These are phyloP conservation scores for Boletellus emodensis DNA, from an alignment of 768 basidiomycete genomes.

Conservation along the genomic window DNA sequence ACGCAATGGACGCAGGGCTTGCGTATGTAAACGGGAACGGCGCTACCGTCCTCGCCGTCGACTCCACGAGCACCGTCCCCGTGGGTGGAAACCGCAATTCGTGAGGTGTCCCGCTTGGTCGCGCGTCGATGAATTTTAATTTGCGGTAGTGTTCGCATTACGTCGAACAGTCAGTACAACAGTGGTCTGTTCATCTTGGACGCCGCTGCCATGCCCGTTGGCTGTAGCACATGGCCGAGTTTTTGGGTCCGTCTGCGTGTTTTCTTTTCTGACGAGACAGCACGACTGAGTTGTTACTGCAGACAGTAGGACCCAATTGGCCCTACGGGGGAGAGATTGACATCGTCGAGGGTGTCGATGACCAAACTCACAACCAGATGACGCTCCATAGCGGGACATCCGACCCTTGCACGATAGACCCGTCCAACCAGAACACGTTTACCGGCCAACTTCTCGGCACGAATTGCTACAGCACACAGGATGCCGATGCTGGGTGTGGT, in stretches of 20 bases:
- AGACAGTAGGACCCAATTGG: constrained; percentile 51
- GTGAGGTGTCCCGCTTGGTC: constrained; percentile 25
- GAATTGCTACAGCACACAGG: constrained; percentile 38
- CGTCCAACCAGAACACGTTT: constrained; percentile 13
- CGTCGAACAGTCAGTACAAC: constrained; percentile 54
- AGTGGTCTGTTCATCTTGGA: constrained; percentile 76
- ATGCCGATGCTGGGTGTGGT: constrained; percentile 47
- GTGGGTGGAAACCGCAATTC: constrained; percentile 53
- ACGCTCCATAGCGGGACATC: constrained; percentile 56
- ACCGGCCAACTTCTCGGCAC: constrained; percentile 23
- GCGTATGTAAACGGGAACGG: constrained; percentile 59
- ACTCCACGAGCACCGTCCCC: constrained; percentile 46
- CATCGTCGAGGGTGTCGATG: constrained; percentile 69
- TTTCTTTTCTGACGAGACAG: not conserved
- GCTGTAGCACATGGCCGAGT: constrained; percentile 63
- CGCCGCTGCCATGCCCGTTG: constrained; percentile 65
- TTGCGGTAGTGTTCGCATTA: constrained; percentile 59
- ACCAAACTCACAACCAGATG: constrained; percentile 54
- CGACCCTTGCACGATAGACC: constrained; percentile 33
- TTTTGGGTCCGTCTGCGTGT: constrained; percentile 38
- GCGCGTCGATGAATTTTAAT: not conserved
- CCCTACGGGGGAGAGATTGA: constrained; percentile 62
- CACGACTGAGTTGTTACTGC: not conserved
- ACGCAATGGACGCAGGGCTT: constrained; percentile 59
- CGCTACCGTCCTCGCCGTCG: constrained; percentile 59